Conservation (phyloP, 345 rosid genomes). For the Anastatica hierochuntica region DNA sequence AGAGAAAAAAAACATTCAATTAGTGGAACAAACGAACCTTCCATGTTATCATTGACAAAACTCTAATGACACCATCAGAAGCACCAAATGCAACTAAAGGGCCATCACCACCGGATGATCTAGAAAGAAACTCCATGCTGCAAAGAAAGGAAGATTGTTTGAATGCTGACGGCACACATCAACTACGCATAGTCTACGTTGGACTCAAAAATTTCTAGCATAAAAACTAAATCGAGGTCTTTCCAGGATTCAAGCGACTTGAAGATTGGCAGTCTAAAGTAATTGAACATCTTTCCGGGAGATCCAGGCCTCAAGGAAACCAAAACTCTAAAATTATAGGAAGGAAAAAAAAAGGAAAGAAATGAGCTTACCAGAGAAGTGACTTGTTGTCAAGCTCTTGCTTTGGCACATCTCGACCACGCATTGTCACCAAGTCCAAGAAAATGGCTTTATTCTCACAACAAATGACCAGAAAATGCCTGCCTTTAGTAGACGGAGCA, state of each 20-base stretch:
- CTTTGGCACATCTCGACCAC: slow-evolving; percentile 95
- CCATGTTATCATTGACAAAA: slow-evolving; percentile 99
- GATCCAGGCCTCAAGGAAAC: neutral
- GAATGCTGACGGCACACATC: neutral
- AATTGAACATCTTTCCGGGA: neutral
- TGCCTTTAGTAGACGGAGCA: slow-evolving; percentile 82
- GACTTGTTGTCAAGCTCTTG: slow-evolving; percentile 93
- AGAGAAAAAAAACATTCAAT: neutral
- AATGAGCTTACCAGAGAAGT: slow-evolving; percentile 62
- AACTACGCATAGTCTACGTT: neutral
- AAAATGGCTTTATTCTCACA: slow-evolving; percentile 95
- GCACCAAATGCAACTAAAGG: slow-evolving; percentile 98
- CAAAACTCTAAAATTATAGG: neutral
- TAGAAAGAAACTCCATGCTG: slow-evolving; percentile 92
- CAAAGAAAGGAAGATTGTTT: slow-evolving; percentile 15
- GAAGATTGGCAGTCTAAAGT: neutral
- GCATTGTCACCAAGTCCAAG: slow-evolving; percentile 95
- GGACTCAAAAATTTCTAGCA: neutral
- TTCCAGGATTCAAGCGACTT: neutral
- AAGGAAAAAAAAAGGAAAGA: slow-evolving; percentile 3
- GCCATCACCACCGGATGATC: slow-evolving; percentile 77
- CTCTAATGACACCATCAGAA: slow-evolving; percentile 97
- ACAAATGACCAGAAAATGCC: slow-evolving; percentile 93
- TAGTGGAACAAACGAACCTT: slow-evolving; percentile 46
- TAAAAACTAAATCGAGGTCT: slow-evolving; percentile 1